Evolutionary conservation across 495 filamentous ascomycete species (phyloP).

Genomic region (Aspergillus bertholletiae): DNA sequence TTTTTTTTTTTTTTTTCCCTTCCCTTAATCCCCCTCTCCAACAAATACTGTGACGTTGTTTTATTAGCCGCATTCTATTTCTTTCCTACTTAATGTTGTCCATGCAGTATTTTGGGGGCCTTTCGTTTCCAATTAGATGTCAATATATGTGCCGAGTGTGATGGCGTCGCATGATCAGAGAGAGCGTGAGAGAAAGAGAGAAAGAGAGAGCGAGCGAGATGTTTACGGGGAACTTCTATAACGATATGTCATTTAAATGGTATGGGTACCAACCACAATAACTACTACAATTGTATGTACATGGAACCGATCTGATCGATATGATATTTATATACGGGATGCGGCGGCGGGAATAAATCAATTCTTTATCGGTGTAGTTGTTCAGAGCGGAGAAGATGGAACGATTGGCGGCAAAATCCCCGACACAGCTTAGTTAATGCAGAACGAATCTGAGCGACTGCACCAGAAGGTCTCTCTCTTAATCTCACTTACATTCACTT

Average conservation of each 20-base stretch:
- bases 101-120: neutral
- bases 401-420: neutral
- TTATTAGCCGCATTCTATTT: slow-evolving; percentile 1
- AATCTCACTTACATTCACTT: neutral
- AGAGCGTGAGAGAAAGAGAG: too few species aligned
- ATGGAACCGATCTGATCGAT: too few species aligned
- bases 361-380: too few species aligned
- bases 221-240: neutral
- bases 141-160: slow-evolving; percentile 20
- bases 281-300: too few species aligned
- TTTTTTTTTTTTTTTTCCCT: too few species aligned
- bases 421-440: slow-evolving; percentile 16
- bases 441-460: neutral
- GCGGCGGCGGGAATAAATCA: too few species aligned
- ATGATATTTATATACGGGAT: too few species aligned
- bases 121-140: slow-evolving; percentile 14
- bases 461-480: neutral
- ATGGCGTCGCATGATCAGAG: slow-evolving; percentile 13
- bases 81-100: slow-evolving; percentile 8
- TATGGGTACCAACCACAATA: too few species aligned
- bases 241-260: neutral
- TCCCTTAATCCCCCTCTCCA: too few species aligned
- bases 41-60: neutral
- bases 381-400: neutral
- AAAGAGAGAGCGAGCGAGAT: too few species aligned